Percentiles rank a stretch among this genome's conserved stretches.
Conservation (phyloP, 192 early-diverging fungal genomes). For the Dissophora globulifera region DNA sequence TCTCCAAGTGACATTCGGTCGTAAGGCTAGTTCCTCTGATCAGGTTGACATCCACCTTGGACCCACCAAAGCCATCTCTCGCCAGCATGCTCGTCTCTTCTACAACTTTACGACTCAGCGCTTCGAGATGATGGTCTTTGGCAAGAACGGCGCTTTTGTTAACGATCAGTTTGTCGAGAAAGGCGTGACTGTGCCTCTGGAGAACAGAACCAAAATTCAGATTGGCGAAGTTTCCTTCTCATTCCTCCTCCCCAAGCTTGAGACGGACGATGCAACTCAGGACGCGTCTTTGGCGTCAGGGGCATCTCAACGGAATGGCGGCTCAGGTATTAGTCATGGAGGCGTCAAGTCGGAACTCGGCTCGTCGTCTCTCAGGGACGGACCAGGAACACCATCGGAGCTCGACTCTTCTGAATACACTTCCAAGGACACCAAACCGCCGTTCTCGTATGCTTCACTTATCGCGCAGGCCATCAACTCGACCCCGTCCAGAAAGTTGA, state of each 20-base stretch:
- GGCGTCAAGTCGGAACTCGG: not conserved
- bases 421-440: conserved; percentile 70
- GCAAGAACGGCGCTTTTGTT: conserved; percentile 90
- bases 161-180: conserved; percentile 81
- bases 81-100: conserved; percentile 83
- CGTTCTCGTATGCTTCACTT: conserved; percentile 83
- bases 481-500: conserved; percentile 73
- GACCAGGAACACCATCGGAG: conserved; percentile 10
- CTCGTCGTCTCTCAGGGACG: not conserved
- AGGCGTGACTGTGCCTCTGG: conserved; percentile 68
- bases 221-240: conserved; percentile 85
- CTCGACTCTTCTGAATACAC: conserved; percentile 37
- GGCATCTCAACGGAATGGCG: conserved; percentile 1
- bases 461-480: conserved; percentile 85
- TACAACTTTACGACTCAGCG: conserved; percentile 83
- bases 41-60: conserved; percentile 88
- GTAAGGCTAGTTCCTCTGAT: conserved; percentile 68
- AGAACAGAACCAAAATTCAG: conserved; percentile 79
- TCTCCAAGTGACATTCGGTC: conserved; percentile 81
- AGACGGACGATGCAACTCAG: conserved; percentile 35
- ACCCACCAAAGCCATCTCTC: conserved; percentile 83
- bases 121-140: conserved; percentile 88
- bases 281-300: conserved; percentile 4
- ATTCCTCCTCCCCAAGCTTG: conserved; percentile 77
- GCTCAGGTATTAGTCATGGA: not conserved